Percentiles rank a stretch among this genome's conserved stretches.
phyloP scores from a whole-genome alignment of 805 yeast genomes.

The Kluyveromyces starmeri region DNA sequence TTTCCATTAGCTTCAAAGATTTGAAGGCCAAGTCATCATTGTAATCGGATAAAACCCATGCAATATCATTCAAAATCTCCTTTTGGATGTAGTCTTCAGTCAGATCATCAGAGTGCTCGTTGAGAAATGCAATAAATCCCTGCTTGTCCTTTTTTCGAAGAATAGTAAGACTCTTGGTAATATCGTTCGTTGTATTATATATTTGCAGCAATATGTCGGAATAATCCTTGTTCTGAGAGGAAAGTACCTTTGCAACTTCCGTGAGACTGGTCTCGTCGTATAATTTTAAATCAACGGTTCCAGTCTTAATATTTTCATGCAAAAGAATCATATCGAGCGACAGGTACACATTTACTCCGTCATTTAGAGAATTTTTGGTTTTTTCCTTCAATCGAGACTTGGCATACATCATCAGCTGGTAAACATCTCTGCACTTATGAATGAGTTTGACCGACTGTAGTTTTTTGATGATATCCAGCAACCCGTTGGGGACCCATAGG shows the following conservation, averaged over 20 bases:
- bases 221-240: conserved; percentile 5
- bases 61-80: conserved; percentile 12
- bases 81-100: conserved; percentile 10
- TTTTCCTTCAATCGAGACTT: conserved; percentile 6
- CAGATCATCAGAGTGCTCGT: conserved; percentile 8
- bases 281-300: conserved; percentile 9
- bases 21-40: conserved; percentile 5
- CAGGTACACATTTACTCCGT: conserved; percentile 15
- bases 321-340: conserved; percentile 22
- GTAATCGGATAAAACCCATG: conserved; percentile 8
- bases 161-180: conserved; percentile 9
- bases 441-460: conserved; percentile 20
- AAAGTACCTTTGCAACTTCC: conserved; percentile 12
- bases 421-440: conserved; percentile 16
- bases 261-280: conserved; percentile 14
- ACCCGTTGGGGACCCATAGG: conserved; percentile 25
- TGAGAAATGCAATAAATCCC: conserved; percentile 9
- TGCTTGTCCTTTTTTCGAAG: conserved; percentile 7
- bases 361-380: conserved; percentile 4
- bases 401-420: conserved; percentile 7
- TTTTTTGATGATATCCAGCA: conserved; percentile 14
- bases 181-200: conserved; percentile 12
- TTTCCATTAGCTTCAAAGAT: conserved; percentile 9
- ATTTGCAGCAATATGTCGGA: conserved; percentile 10
- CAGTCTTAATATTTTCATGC: conserved; percentile 3